Evolutionary conservation across 169 alveolate genomes (phyloP).

Genomic region (Plasmodium cynomolgi): DNA sequence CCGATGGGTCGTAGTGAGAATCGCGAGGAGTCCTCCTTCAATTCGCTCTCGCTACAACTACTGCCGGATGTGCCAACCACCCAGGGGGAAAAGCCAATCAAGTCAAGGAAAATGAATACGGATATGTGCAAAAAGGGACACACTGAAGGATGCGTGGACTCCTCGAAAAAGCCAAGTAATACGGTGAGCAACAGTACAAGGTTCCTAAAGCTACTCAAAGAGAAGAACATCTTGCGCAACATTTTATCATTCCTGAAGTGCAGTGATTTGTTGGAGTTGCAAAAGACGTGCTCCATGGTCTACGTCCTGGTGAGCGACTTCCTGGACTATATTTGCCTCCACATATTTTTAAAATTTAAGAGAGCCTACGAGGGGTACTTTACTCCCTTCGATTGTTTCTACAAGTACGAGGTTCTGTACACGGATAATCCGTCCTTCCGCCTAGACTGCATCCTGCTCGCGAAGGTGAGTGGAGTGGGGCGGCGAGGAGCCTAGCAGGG

Average conservation of each 20-base stretch:
- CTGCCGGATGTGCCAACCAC: neutral
- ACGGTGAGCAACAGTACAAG: neutral
- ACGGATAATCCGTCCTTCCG: conserved; percentile 73
- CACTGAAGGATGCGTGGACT: neutral
- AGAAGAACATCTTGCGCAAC: conserved; percentile 49
- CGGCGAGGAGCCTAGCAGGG: too few species aligned
- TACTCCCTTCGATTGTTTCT: conserved; percentile 48
- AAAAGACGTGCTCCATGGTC: conserved; percentile 51
- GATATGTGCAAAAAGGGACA: neutral
- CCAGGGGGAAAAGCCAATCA: neutral
- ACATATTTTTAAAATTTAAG: conserved; percentile 45
- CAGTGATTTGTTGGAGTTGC: conserved; percentile 41
- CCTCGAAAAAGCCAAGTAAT: neutral
- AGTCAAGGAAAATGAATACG: neutral
- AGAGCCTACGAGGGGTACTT: conserved; percentile 19
- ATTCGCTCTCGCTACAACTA: neutral
- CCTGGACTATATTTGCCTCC: conserved; percentile 60
- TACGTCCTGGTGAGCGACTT: conserved; percentile 58
- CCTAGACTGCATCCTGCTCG: conserved; percentile 45
- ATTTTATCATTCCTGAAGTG: conserved; percentile 67
- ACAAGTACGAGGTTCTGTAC: conserved; percentile 51
- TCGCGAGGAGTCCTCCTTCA: neutral
- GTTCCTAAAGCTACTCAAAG: conserved; percentile 24
- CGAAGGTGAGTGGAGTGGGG: conserved; percentile 21
- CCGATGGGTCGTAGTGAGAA: neutral